A percentile compares a stretch with the other conserved stretches of the same genome.
These are phyloP conservation scores for Cucurbita argyrosperma DNA, from an alignment of 306 rosid genomes.

Conservation along the genomic window DNA sequence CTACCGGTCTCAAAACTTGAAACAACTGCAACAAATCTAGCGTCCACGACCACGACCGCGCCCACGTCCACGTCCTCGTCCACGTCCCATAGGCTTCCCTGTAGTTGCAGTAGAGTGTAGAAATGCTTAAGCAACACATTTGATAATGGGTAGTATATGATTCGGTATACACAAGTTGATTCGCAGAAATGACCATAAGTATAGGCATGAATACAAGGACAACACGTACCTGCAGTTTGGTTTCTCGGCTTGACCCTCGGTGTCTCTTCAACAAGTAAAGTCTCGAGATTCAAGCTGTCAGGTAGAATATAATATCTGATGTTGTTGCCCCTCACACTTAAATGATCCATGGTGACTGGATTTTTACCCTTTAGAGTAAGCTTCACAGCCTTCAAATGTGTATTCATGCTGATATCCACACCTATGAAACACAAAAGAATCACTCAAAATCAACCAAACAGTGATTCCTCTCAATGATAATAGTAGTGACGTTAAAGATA, in stretches of 20 bases:
- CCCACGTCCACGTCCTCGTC: slow-evolving; percentile 75
- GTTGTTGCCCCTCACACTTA: slow-evolving; percentile 89
- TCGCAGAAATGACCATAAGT: not conserved
- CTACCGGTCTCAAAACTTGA: slow-evolving; percentile 12
- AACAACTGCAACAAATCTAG: slow-evolving; percentile 17
- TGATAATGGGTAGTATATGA: not conserved
- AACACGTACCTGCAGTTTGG: slow-evolving; percentile 69
- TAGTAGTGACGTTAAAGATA: too few species aligned
- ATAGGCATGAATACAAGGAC: not conserved
- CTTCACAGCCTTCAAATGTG: slow-evolving; percentile 85
- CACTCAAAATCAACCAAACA: slow-evolving; percentile 17
- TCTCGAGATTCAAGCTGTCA: slow-evolving; percentile 64
- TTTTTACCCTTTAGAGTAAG: slow-evolving; percentile 86
- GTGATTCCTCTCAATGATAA: too few species aligned
- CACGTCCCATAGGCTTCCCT: slow-evolving; percentile 81
- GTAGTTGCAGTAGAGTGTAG: slow-evolving; percentile 12
- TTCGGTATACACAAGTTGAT: not conserved
- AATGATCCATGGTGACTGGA: slow-evolving; percentile 87
- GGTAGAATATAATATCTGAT: slow-evolving; percentile 76
- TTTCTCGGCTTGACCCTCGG: slow-evolving; percentile 92
- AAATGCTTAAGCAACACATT: not conserved
- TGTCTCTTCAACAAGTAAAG: slow-evolving; percentile 54
- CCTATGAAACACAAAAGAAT: slow-evolving; percentile 34
- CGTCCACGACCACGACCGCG: slow-evolving; percentile 72
- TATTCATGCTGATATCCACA: slow-evolving; percentile 75